A percentile compares a stretch with the other conserved stretches of the same genome.
Evolutionary conservation across 1,284 basidiomycete genomes (phyloP).

Genomic region (Malassezia obtusa): DNA sequence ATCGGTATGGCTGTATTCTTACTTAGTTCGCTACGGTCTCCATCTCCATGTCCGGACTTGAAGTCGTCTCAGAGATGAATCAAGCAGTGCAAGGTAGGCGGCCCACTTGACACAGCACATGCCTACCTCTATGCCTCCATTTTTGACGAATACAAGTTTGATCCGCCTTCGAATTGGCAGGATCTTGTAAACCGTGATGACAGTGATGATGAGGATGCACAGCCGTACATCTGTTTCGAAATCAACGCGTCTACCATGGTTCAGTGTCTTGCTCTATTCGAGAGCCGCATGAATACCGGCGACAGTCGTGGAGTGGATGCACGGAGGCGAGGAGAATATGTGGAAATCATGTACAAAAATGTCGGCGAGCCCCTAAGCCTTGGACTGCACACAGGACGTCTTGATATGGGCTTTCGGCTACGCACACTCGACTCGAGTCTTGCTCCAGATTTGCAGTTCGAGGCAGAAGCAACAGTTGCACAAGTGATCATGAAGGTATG

Average conservation of each 20-base stretch:
- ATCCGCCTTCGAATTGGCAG: conserved; percentile 3
- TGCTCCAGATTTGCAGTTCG: background rate
- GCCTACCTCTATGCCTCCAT: conserved; percentile 16
- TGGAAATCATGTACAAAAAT: conserved; percentile 8
- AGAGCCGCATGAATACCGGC: conserved; percentile 1
- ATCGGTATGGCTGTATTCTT: background rate
- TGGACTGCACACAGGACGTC: background rate
- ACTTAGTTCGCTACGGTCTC: conserved; percentile 11
- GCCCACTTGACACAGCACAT: background rate
- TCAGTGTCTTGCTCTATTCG: background rate
- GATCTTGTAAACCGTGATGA: background rate
- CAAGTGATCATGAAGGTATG: conserved; percentile 15
- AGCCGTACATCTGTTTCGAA: conserved; percentile 9
- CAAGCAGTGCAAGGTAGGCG: conserved; percentile 2
- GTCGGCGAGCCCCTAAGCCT: conserved; percentile 11
- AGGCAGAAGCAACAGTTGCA: background rate
- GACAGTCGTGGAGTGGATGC: background rate
- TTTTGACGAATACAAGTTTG: conserved; percentile 13
- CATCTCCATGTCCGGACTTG: conserved; percentile 13
- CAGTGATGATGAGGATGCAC: conserved; percentile 7
- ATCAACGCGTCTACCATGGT: background rate
- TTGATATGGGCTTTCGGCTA: conserved; percentile 7
- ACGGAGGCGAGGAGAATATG: background rate
- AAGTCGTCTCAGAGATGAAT: conserved; percentile 8
- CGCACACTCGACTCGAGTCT: conserved; percentile 12